phyloP scores from a whole-genome alignment of 2,329 filamentous ascomycete genomes.

The Trichoderma sp. region DNA sequence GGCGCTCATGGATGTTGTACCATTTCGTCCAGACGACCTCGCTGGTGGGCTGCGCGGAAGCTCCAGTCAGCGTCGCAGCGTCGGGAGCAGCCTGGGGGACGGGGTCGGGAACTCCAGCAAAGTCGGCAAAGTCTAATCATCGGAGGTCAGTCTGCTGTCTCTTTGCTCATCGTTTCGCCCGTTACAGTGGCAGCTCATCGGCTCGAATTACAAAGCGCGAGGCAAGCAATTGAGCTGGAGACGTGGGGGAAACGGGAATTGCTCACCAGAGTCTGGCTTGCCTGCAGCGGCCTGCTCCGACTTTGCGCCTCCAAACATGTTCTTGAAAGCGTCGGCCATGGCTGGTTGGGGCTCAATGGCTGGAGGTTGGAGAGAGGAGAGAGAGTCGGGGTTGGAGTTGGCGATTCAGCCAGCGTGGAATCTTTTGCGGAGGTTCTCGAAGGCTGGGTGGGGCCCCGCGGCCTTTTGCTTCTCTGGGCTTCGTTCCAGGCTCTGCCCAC shows the following conservation, averaged over 20 bases:
- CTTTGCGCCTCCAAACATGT: constrained; percentile 71
- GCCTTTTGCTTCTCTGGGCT: constrained; percentile 18
- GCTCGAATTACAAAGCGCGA: not conserved
- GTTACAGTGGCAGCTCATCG: not conserved
- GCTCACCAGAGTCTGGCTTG: constrained; percentile 67
- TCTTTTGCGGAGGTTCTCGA: constrained; percentile 30
- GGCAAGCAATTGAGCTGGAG: not conserved
- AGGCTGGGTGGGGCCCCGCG: constrained; percentile 22
- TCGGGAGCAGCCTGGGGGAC: constrained; percentile 54
- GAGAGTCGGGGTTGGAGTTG: not conserved
- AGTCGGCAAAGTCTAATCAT: constrained; percentile 85
- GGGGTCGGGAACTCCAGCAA: constrained; percentile 76
- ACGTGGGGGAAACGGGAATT: constrained; percentile 3
- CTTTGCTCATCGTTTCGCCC: not conserved
- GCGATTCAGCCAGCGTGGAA: constrained; percentile 31
- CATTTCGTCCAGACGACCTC: constrained; percentile 80
- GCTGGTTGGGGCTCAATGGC: constrained; percentile 37
- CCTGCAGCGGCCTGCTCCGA: constrained; percentile 48
- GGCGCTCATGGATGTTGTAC: constrained; percentile 96
- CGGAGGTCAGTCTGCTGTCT: not conserved
- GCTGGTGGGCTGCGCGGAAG: constrained; percentile 50
- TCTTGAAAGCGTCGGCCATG: constrained; percentile 67
- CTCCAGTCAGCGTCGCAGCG: constrained; percentile 51
- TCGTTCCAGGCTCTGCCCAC: not conserved
- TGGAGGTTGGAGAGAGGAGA: constrained; percentile 29